Base-by-base conservation (phyloP, 2,329 filamentous ascomycete genomes). In the Apiospora malaysiana region DNA sequence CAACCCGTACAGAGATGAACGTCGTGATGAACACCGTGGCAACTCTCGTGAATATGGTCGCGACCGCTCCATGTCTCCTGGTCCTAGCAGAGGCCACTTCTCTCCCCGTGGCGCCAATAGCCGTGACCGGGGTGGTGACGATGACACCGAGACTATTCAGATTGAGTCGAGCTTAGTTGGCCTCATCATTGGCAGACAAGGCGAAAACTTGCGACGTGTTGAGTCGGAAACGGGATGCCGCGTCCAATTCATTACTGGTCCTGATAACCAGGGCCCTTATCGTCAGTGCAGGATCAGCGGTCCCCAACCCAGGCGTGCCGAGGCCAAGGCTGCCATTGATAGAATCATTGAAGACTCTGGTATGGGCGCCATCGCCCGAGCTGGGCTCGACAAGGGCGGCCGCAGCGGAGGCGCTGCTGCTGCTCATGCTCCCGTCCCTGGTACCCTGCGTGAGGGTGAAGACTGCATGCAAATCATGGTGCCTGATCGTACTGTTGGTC, bases 401-500 rank as follows among this genome's bases (percentile, higher is more conserved):
- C 81, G 42, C 82, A 78, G 77, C n/a, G 80, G 82, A 18, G 82
- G 80, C 49, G 68, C 74, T 21, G 74, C 70, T 25, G 71, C 73
- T 27, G 71, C 70, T 32, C 72, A 51, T 66, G 71, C 71, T 63
- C 73, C 75, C 14, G 72, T 69, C 25, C 76, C 78, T 14, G 83
- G 86, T 68, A 86, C 88, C 59, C 85, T 93, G 71, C 90, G 92
- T 72, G 93, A 95, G 72, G 93, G 92, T 72, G 94, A 97, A 80
- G 93, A 95, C 76, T 93, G 91, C 78, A 91, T 94, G 79, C 94
- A 97, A 82, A 97, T 97, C 77, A 96, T 97, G 93, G 94, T 97
- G 23, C 94, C 94, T 66, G 94, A 97, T 82, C 92, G 94, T 77
- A 97, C 94, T 10, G 94, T 97, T 72, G 94, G 94, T 68, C 86